Percentiles rank a stretch among this genome's conserved stretches.
These are phyloP conservation scores for Dissophora globulifera DNA, from an alignment of 192 early-diverging fungal genomes.

Conservation along the genomic window DNA sequence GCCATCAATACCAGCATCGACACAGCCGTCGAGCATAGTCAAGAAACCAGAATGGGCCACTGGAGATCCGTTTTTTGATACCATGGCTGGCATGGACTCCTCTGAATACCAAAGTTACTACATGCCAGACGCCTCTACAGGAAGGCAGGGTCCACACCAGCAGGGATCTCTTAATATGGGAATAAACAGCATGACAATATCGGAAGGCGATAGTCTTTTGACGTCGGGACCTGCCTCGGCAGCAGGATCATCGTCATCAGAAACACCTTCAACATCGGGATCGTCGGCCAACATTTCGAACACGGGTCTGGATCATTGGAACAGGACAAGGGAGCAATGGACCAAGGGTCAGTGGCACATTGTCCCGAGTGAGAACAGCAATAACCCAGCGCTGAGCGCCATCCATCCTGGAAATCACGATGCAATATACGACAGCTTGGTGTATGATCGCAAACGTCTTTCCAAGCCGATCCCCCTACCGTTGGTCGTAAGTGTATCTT, in stretches of 20 bases:
- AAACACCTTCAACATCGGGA: no score
- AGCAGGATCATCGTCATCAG: not conserved
- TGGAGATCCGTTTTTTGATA: slow-evolving; percentile 51
- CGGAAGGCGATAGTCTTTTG: no score
- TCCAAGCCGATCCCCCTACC: slow-evolving; percentile 60
- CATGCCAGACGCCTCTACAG: no score
- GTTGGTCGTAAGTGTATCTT: slow-evolving; percentile 49
- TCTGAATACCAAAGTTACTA: slow-evolving; percentile 27
- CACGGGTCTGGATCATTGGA: slow-evolving; percentile 60
- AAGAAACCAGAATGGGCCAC: slow-evolving; percentile 42
- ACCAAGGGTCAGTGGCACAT: slow-evolving; percentile 39
- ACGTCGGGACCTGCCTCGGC: no score
- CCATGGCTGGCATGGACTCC: slow-evolving; percentile 48
- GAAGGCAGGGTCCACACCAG: no score
- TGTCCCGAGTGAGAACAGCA: slow-evolving; percentile 34
- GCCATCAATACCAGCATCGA: not conserved
- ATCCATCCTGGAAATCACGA: slow-evolving; percentile 42
- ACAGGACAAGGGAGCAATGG: slow-evolving; percentile 59
- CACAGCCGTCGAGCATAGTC: not conserved
- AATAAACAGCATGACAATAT: no score
- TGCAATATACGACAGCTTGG: slow-evolving; percentile 57
- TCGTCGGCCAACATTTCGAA: no score
- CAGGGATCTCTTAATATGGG: no score
- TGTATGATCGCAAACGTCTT: slow-evolving; percentile 55
- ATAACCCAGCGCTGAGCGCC: slow-evolving; percentile 44